Evolutionary conservation across 129 eudicot genomes (phyloP), one percentile per base, ranked within the genome.

Genomic region (Saposhnikovia divaricata): DNA sequence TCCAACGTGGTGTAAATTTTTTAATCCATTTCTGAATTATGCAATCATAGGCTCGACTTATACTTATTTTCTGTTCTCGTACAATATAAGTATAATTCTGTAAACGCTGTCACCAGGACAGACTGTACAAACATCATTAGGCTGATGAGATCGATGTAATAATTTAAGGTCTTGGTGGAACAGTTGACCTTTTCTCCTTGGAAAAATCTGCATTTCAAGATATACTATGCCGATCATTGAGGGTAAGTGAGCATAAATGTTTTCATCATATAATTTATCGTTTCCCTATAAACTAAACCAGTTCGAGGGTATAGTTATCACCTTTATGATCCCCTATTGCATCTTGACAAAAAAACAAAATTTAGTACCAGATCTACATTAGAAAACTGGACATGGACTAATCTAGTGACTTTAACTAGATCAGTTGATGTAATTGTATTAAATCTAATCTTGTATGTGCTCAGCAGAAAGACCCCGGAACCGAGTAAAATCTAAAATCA

Each of bases 171-270:
- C 81, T 72, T 90, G 85, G 72, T 95, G 57, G 99, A 95, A 73
- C 97, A 95, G 79, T 55, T 95, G 85, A 95, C 99, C 16, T 57
- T 79, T 81, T 90, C 97, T 72, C 99, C 99, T 66, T 89, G 86
- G 93, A 95, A 92, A 85, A 92, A 95, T 88, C 28, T 92, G 84
- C 81, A 90, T 70, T 95, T 95, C 85, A 95, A 92, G 99, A 72
- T 95, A 46, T 95, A 92, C 85, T 95, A 89, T 76, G 99, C 81
- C 90, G 40, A 89, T 90, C 76, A 84, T 95, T 10, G 99, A 95
- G 87, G 93, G 97, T 95, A 87, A 92, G 90, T 44, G 76, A 72
- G 75, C 68, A 38, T 71, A 7, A 5, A n/a, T 59, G 15, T n/a
- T n/a, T 59, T n/a, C 37, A 34, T 59, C 27, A 53, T 25, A 18